These are phyloP conservation scores for Starmerella floricola DNA, from an alignment of 805 yeast genomes.

Conservation along the genomic window DNA sequence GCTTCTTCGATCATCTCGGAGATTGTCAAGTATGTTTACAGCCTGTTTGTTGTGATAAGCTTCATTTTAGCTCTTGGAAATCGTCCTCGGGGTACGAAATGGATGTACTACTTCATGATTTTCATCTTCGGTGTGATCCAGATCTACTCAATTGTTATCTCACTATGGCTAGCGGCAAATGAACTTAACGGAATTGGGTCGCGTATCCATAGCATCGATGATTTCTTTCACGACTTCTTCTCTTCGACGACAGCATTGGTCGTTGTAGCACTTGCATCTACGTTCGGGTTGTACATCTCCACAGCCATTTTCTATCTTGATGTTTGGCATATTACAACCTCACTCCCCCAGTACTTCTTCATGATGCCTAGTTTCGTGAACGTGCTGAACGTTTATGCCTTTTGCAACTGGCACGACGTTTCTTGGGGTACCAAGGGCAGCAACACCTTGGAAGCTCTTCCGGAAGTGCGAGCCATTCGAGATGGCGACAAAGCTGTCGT, in stretches of 20 bases:
- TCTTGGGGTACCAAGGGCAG: slow-evolving; percentile 71
- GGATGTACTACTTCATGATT: slow-evolving; percentile 42
- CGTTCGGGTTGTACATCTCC: slow-evolving; percentile 49
- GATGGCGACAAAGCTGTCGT: slow-evolving; percentile 45
- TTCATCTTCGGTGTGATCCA: slow-evolving; percentile 48
- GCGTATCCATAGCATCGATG: slow-evolving; percentile 19
- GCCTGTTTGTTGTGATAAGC: slow-evolving; percentile 45
- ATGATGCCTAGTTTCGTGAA: slow-evolving; percentile 31
- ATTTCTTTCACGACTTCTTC: slow-evolving; percentile 29
- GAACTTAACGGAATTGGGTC: slow-evolving; percentile 34
- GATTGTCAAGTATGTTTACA: slow-evolving; percentile 43
- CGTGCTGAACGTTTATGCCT: slow-evolving; percentile 53
- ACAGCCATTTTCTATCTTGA: slow-evolving; percentile 49
- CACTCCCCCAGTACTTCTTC: slow-evolving; percentile 33
- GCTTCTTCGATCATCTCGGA: slow-evolving; percentile 37
- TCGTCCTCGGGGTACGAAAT: slow-evolving; percentile 49
- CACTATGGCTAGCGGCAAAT: slow-evolving; percentile 45
- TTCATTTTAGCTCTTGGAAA: slow-evolving; percentile 55
- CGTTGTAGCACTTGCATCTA: slow-evolving; percentile 48
- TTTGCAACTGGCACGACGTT: slow-evolving; percentile 59
- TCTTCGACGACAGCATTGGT: slow-evolving; percentile 41
- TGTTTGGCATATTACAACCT: slow-evolving; percentile 55
- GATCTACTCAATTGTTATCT: slow-evolving; percentile 47
- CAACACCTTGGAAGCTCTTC: slow-evolving; percentile 41
- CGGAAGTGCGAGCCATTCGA: slow-evolving; percentile 39